phyloP scores from a whole-genome alignment of 179 eudicot species.

The Spinacia oleracea region DNA sequence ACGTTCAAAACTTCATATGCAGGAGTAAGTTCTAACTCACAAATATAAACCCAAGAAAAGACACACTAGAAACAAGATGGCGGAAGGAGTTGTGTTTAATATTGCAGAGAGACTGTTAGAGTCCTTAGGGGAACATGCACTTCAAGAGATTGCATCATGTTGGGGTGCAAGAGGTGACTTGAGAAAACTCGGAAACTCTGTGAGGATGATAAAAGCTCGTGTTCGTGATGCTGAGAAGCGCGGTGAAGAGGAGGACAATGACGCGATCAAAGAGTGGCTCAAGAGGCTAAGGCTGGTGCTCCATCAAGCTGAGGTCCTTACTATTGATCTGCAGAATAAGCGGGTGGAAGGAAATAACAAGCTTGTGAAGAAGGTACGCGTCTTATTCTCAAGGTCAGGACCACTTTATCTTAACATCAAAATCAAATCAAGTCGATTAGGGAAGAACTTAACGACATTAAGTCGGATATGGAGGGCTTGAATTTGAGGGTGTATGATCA shows the following conservation, averaged over 20 bases:
- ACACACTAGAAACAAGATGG: background rate
- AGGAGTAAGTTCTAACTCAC: too few relatives aligned
- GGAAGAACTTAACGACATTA: constrained; percentile 14
- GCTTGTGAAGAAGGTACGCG: background rate
- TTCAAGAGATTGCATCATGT: background rate
- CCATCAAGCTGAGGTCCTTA: background rate
- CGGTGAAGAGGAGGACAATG: background rate
- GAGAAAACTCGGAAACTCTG: background rate
- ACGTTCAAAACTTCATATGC: too few relatives aligned
- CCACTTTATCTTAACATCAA: background rate
- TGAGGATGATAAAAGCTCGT: background rate
- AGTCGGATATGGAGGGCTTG: constrained; percentile 9
- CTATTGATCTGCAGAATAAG: background rate
- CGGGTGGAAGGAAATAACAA: too few relatives aligned
- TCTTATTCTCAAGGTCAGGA: background rate
- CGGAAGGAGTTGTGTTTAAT: background rate
- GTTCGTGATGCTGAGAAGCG: background rate
- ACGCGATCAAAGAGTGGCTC: background rate
- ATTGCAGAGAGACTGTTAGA: background rate
- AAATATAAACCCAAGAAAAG: too few relatives aligned
- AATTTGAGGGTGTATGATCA: background rate
- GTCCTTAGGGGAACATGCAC: background rate
- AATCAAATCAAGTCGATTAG: constrained; percentile 19
- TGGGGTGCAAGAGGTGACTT: background rate
- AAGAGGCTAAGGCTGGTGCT: background rate